Base-by-base conservation (phyloP, 768 basidiomycete species). In the Tylopilus vinaceipallidus region DNA sequence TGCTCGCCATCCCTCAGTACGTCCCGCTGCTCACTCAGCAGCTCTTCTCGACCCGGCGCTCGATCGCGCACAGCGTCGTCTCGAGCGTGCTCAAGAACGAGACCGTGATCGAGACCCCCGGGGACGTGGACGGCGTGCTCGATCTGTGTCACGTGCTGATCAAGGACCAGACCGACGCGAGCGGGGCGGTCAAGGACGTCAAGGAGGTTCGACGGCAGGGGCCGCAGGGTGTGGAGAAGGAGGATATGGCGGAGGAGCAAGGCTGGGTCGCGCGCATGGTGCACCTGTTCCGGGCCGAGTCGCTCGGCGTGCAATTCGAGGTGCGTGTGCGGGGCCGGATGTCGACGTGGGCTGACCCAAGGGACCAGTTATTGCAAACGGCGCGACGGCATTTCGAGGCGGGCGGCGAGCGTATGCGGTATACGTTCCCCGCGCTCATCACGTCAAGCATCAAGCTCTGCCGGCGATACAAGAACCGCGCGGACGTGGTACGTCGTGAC, bases 211-310 rank as follows among this genome's bases (percentile, higher is more conserved):
- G 82, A 51, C 73, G 84, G 53, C 79, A 81, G 49, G 82, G 82
- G 7, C 74, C 82, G 10, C 80, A 83, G 57, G 72, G 75, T 24
- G 60, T 80, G 44, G 95, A 95, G 65, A 71, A 85, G 43, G 91
- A 95, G 65, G 95, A 98, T 63, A 78, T 94, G 74, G 95, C 94
- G 0, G 97, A 99, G 67, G 97, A 99, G 67, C 97, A 99, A 61
- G 97, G 97, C 0, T 99, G 97, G 97, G 83, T 98, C 14, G 95
- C 97, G 34, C 75, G 95, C 54, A 98, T 98, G 91, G 89, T 98
- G 3, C 97, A 99, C 74, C 67, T 98, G 27, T 97, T 98, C 82
- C 75, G 86, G 19, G 80, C 91, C 0, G 92, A 97, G 43, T 88
- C 90, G 23, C 67, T 98, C 55, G 88, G 81, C 57, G 81, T 86